These are phyloP conservation scores for Leccinum pellstonianum DNA, from an alignment of 768 basidiomycete species.

Conservation along the genomic window DNA sequence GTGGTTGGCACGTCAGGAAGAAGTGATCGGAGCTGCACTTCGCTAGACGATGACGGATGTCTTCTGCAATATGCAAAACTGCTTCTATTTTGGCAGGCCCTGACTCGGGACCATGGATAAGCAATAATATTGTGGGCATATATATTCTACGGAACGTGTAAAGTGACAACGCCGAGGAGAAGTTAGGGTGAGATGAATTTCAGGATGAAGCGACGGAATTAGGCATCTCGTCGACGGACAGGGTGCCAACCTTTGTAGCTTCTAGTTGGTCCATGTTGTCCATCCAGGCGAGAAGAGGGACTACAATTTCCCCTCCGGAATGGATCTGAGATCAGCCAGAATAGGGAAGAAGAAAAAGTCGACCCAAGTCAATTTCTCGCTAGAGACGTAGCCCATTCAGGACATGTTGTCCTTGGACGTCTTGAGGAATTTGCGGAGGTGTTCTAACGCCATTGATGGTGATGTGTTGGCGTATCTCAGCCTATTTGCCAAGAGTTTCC, in stretches of 20 bases:
- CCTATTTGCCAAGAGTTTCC: constrained; percentile 15
- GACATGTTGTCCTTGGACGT: constrained; percentile 23
- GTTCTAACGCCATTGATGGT: constrained; percentile 12
- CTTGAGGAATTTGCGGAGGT: constrained; percentile 11
- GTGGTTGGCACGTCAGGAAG: constrained; percentile 78
- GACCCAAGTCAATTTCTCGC: constrained; percentile 27
- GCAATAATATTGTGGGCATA: background rate
- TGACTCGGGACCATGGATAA: background rate
- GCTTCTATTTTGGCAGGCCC: background rate
- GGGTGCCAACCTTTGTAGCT: constrained; percentile 23
- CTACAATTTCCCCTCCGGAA: constrained; percentile 17
- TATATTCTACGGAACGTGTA: too few relatives aligned
- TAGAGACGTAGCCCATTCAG: constrained; percentile 28
- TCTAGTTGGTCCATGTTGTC: constrained; percentile 8
- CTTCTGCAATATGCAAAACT: constrained; percentile 1
- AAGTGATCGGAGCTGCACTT: constrained; percentile 52
- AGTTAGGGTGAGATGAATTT: background rate
- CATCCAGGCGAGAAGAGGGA: constrained; percentile 21
- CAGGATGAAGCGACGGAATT: background rate
- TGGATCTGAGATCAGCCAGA: constrained; percentile 28
- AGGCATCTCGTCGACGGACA: constrained; percentile 18
- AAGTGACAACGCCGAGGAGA: background rate
- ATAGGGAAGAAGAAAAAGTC: constrained; percentile 34
- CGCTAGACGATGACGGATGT: background rate
- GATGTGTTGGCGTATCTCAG: constrained; percentile 21